Base-by-base conservation (phyloP, 306 rosid species). In the Cucumis hystrix region DNA sequence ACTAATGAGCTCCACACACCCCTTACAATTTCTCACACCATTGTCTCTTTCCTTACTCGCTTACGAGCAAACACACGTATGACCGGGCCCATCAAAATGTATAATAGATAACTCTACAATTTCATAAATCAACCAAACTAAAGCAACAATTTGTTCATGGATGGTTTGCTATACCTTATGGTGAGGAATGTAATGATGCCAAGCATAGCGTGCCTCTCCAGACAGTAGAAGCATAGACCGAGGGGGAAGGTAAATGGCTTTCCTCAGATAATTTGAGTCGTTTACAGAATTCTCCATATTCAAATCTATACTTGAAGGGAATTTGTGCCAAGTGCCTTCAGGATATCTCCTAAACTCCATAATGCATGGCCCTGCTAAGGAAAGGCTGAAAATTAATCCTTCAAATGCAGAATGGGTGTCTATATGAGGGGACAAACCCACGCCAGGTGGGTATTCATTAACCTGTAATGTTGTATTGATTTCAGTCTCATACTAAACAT, bases 331-430 rank as follows among this genome's bases (percentile, higher is more conserved):
- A 67, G 74, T 86, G 39, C 86, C 85, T 37, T 87, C 87, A 14
- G 69, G 81, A 40, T 90, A 90, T 83, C 79, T 86, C 79, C 98
- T 87, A 87, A 93, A 93, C 86, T 93, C 98, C 98, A 93, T 93
- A 28, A 93, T 88, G 89, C 98, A 93, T 74, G 98, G 97, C 84
- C 98, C 97, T 68, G 96, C 92, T 80, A 91, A 81, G 58, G 97
- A 93, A 87, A 93, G 97, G 88, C 97, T 93, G 87, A 93, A 91
- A 84, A 93, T 93, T 75, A 88, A 87, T 85, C 95, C 97, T 66
- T 90, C 98, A 84, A 93, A 93, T 77, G 97, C 98, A 85, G 98
- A 93, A 86, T 93, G 98, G 70, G 98, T 93, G 89, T 93, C 98
- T 62, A 93, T 82, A 83, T 93, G 98, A 58, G 98, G 98, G 84